Evolutionary conservation across 148 eudicot species (phyloP), one percentile per base, ranked within the genome.

Genomic region (Diospyros lotus): DNA sequence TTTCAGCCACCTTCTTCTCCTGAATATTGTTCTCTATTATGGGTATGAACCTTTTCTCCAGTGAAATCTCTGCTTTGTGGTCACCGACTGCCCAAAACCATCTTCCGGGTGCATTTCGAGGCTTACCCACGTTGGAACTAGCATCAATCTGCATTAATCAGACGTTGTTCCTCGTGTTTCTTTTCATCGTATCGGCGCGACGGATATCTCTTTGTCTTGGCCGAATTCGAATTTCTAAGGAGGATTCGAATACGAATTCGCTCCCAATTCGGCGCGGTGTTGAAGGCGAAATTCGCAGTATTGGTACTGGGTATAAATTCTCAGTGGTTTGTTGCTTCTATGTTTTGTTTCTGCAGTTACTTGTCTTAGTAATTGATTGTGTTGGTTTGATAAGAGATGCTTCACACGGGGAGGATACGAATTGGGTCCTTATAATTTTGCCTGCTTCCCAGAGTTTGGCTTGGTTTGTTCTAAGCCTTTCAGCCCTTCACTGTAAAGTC

Each of bases 401-500:
- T 48, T 48, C 52, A 48, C 8, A 48, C 8, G 52, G 52, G 52
- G 1, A 4, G 52, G 52, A 8, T 48, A 48, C 70, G 4, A 78
- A 82, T 72, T 94, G 92, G 96, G 66, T 66, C 42, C 54, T 76
- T 71, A 44, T 92, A 63, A 81, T 91, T 45, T 85, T 89, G 80
- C 98, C 98, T 77, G 85, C 84, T 58, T 77, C 80, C 73, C 96
- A 90, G 82, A 77, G 79, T 77, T 80, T 90, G 68, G 89, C 96
- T 82, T 94, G 98, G 98, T 85, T 90, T 81, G 92, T 83, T 72
- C 83, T 92, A 83, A 87, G 98, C 79, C 82, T 89, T 71, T 81
- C 84, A 75, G 81, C 83, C 72, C 88, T 94, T 75, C 86, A 87
- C 69, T 87, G 91, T 77, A 92, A 89, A 74, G 86, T 80, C 77